These are phyloP conservation scores for Fraxinus excelsior DNA, from an alignment of 257 asterid species.

Conservation along the genomic window DNA sequence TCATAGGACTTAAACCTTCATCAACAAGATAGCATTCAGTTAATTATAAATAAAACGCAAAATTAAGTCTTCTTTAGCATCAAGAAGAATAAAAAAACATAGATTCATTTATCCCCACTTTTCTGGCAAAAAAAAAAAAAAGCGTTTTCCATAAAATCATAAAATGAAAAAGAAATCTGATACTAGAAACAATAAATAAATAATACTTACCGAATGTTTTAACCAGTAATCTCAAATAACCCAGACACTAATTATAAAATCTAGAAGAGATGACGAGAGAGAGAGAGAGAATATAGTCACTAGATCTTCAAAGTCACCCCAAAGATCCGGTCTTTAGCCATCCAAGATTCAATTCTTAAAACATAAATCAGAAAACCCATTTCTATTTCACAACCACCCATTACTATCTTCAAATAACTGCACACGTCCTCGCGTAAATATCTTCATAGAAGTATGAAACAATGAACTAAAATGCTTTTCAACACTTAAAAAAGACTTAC, in stretches of 20 bases:
- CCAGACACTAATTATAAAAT: not conserved
- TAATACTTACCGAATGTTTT: not conserved
- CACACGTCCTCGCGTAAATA: not conserved
- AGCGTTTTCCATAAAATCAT: not conserved
- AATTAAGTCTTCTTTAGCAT: not conserved
- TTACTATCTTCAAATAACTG: not conserved
- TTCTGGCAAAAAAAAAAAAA: not conserved
- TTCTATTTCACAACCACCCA: not conserved
- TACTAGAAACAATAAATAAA: not conserved
- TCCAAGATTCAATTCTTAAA: constrained; percentile 27
- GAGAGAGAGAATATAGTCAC: not conserved
- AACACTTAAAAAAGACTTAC: not conserved
- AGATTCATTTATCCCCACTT: constrained; percentile 1
- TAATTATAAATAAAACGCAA: not conserved
- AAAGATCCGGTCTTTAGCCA: constrained; percentile 34
- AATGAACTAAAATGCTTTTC: not conserved
- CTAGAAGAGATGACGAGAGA: not conserved
- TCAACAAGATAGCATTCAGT: not conserved
- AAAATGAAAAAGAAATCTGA: not conserved
- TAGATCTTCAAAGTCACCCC: not conserved
- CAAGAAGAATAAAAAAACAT: not conserved
- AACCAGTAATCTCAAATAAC: not conserved
- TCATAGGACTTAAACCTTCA: not conserved
- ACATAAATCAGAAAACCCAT: not conserved
- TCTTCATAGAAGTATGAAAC: not conserved